Evolutionary conservation across 1,284 basidiomycete genomes (phyloP).

Genomic region (Peniophora sp.): DNA sequence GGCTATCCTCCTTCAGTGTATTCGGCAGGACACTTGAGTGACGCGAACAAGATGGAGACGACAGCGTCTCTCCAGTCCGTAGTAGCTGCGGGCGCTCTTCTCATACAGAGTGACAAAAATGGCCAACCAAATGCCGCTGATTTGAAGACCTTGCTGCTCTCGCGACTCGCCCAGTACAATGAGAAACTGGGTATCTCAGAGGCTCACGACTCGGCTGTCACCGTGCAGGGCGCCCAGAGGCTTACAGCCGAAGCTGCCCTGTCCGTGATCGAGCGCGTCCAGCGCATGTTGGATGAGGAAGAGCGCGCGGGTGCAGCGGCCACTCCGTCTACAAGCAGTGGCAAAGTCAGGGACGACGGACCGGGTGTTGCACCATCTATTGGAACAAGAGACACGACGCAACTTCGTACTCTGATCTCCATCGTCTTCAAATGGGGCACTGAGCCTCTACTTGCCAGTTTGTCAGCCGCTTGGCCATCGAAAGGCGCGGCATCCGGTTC

Average conservation of each 20-base stretch:
- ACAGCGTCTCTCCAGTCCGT: conserved; percentile 3
- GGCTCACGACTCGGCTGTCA: conserved; percentile 12
- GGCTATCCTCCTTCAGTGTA: too few species aligned
- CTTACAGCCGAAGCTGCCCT: conserved; percentile 52
- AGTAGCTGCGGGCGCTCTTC: conserved; percentile 8
- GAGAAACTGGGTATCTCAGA: conserved; percentile 17
- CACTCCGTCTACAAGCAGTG: not conserved
- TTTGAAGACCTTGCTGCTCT: conserved; percentile 29
- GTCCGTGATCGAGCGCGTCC: conserved; percentile 41
- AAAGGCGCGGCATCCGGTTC: conserved; percentile 17
- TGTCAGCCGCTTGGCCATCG: conserved; percentile 35
- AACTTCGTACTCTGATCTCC: conserved; percentile 55
- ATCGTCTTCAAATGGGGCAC: conserved; percentile 66
- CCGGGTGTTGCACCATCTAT: conserved; percentile 30
- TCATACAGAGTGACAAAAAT: conserved; percentile 8
- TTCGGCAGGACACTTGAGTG: too few species aligned
- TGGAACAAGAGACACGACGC: conserved; percentile 56
- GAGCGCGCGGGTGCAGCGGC: conserved; percentile 6
- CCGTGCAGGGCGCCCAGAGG: conserved; percentile 38
- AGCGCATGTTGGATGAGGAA: conserved; percentile 32
- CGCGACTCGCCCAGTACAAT: conserved; percentile 35
- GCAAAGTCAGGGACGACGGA: conserved; percentile 3
- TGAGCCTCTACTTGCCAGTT: conserved; percentile 39
- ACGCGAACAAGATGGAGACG: too few species aligned
- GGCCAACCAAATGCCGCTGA: conserved; percentile 12